Evolutionary conservation across 176 grass and related monocot genomes (phyloP), one percentile per base, ranked within the genome.

Genomic region (Carex cristatella): DNA sequence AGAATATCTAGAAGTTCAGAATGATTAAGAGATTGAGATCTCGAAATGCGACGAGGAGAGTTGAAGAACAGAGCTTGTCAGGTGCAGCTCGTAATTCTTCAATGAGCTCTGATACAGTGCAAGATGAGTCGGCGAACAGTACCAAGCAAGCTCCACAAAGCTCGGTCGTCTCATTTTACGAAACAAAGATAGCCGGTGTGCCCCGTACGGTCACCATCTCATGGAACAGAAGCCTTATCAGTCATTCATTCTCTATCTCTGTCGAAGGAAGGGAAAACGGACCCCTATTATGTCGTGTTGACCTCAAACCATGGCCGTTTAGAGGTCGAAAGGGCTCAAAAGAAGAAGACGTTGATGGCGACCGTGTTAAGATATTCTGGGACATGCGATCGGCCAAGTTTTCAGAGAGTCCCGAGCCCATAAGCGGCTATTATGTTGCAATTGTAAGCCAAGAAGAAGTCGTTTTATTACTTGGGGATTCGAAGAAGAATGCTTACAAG

Each of bases 291-390:
- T 92, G 91, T 88, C 94, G 90, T 87, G 96, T 98, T 56, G 96
- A 98, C 67, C 88, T 98, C 10, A 98, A 98, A 84, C 93, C 93
- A 4, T 98, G 96, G 96, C 96, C 93, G 57, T 98, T 98, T 84
- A 89, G 93, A 93, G 91, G 96, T 85, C 94, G 91, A 84, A 98
- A 94, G 89, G 96, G 96, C 31, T 62, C 55, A 46, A 98, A 91
- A 86, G 65, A 91, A 46, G 73, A 91, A 23, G 93, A 95, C 40
- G 55, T 92, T 49, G 89, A 91, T 57, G 89, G 91, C 4, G 69
- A 88, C 33, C 82, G 88, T 68, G 80, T 94, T 68, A 92, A 94
- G 56, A 56, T 98, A 31, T 92, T 93, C 65, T 98, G 96, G 93
- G 93, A 98, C 89, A 87, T 95, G 37, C 91, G 96, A 11, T 88